Evolutionary conservation across 2,329 filamentous ascomycete genomes (phyloP), one percentile per base, ranked within the genome.

Genomic region (Fusarium newnesense): DNA sequence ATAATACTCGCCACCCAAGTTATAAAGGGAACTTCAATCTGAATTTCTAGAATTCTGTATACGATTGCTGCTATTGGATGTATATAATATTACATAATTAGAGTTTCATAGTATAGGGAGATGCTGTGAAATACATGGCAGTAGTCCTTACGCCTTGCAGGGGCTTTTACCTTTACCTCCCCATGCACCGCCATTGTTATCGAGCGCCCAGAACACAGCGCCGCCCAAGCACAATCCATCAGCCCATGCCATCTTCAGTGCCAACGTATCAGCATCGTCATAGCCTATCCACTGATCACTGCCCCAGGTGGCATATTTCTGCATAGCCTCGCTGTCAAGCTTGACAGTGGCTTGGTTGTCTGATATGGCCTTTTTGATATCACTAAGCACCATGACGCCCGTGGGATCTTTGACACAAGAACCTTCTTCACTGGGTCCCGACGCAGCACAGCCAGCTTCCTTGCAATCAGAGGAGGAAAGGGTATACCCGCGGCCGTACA

Each of bases 261-360:
- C 28, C 21, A 50, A 18, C 0, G 47, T 50, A 5, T 50, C 47
- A 10, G 21, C 28, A 2, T 50, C 47, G 0, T 50, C 47, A 32
- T 50, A 50, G 4, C 47, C 47, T 32, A 50, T 13, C 47, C 47
- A 50, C 47, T 50, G 28, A 24, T 24, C 28, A 50, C 21, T 7
- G 8, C 28, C 47, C 47, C 47, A 50, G 2, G 28, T 32, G 2
- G 21, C 47, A 50, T 24, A 18, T 30, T 32, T 50, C 5, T 50
- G 47, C 47, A 50, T 50, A 7, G 47, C 47, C 15, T 50, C 15
- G 3, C 21, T 24, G 47, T 50, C 47, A 13, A 50, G 21, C 15
- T 50, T 2, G 4, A 50, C 47, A 0, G 47, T 50, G 0, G 47
- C 28, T 24, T 50, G 47, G 0, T 50, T 32, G 2, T 3, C 28